Base-by-base conservation (phyloP, 495 filamentous ascomycete species). In the Venustampulla echinocandica region DNA sequence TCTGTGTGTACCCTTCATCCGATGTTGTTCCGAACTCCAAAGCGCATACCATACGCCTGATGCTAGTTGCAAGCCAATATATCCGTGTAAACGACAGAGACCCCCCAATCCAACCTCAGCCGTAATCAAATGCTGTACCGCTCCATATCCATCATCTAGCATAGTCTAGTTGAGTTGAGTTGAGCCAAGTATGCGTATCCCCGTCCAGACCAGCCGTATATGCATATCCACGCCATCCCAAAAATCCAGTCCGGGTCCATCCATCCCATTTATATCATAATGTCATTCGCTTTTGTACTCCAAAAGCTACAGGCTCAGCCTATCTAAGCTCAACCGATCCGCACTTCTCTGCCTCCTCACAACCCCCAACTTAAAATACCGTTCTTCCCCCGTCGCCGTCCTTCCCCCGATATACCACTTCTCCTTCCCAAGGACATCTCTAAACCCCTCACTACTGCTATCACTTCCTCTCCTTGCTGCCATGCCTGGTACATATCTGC, bases 351-450 rank as follows among this genome's bases (percentile, higher is more conserved):
- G 66, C 44, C 76, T 58, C 57, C 70, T 64, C 32, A 78, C 74
- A 10, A 77, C 72, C 17, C 75, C 74, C 1, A 80, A 59, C 53
- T 85, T 81, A 55, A 93, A 93, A 61, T 89, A 95, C 57, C 80
- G 73, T 63, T 95, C 89, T 58, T 95, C 89, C 3, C 89, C 89
- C 1, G 67, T 72, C n/a, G 86, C 81, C 24, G 86, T 93, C 53
- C 83, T 67, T 1, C 89, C 89, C 2, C 89, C 89, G 42, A 95
- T 86, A 63, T 90, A 95, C 81, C 87, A 87, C 57, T 82, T 85
- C 67, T 94, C 89, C 0, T 75, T 74, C 0, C 84, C 84, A 1
- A 81, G 54, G 4, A 80, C 80, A 54, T 93, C 88, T 14, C 84
- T 67, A 54, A 93, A 94, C 5, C 80, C 79, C 40, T 87, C 85